phyloP scores from a whole-genome alignment of 306 rosid genomes.

The Medicago ruthenica region DNA sequence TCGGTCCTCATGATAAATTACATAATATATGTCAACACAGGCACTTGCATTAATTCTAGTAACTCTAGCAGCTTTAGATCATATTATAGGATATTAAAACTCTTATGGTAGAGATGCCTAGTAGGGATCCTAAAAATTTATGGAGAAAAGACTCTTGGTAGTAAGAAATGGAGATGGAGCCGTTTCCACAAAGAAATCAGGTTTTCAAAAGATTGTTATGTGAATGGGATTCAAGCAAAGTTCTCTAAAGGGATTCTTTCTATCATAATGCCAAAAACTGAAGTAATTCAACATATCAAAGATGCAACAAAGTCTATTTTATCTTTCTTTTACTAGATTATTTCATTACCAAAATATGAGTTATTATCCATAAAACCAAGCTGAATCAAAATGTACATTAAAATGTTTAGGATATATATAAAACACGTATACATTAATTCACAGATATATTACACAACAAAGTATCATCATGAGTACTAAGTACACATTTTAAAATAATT shows the following conservation, averaged over 20 bases:
- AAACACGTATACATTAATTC: neutral
- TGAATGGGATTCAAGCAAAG: conserved; percentile 51
- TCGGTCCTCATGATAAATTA: too few relatives aligned
- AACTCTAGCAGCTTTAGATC: too few relatives aligned
- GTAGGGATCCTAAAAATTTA: conserved; percentile 39
- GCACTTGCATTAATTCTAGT: too few relatives aligned
- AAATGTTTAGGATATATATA: neutral
- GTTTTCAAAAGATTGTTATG: conserved; percentile 41
- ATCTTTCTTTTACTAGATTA: too few relatives aligned
- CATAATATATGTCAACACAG: neutral
- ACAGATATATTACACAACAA: conserved; percentile 7
- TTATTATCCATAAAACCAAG: neutral
- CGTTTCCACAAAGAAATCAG: conserved; percentile 64
- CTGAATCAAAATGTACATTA: neutral
- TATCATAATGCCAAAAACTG: conserved; percentile 49
- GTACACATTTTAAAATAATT: too few relatives aligned
- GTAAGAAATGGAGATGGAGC: conserved; percentile 49
- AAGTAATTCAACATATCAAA: conserved; percentile 15
- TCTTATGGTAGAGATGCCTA: too few relatives aligned
- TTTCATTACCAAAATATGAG: too few relatives aligned
- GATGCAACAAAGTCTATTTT: neutral
- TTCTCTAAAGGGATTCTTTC: conserved; percentile 51
- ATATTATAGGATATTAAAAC: too few relatives aligned
- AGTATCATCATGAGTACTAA: neutral
- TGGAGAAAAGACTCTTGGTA: conserved; percentile 57